phyloP scores from a whole-genome alignment of 2,329 filamentous ascomycete genomes.

The Fusarium irregulare region DNA sequence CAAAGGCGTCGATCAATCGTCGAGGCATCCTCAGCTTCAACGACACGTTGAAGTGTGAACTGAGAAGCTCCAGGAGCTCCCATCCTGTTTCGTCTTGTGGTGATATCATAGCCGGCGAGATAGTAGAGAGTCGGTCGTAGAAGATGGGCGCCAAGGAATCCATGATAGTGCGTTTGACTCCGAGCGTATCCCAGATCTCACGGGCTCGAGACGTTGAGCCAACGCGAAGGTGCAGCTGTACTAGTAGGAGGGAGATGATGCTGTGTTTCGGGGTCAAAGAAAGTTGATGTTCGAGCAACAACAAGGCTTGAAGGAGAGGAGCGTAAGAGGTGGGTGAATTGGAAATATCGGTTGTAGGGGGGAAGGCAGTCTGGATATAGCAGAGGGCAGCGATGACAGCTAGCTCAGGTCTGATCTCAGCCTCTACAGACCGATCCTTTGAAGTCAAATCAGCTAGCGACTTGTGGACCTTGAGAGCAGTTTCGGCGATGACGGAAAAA shows the following conservation, averaged over 20 bases:
- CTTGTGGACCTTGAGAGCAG: conserved; percentile 37
- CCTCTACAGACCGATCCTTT: conserved; percentile 34
- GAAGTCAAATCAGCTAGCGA: conserved; percentile 21
- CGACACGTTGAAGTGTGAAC: conserved; percentile 59
- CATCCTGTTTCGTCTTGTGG: conserved; percentile 49
- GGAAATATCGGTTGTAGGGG: conserved; percentile 36
- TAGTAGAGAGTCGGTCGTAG: conserved; percentile 65
- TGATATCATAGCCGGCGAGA: conserved; percentile 58
- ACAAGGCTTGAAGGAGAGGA: conserved; percentile 60
- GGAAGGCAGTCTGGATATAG: conserved; percentile 48
- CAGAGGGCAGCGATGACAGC: conserved; percentile 52
- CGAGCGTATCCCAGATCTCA: conserved; percentile 62
- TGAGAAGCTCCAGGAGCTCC: conserved; percentile 56
- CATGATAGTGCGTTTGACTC: conserved; percentile 68
- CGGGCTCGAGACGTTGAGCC: conserved; percentile 61
- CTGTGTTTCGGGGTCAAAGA: conserved; percentile 58
- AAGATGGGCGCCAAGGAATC: conserved; percentile 66
- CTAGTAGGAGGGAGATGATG: conserved; percentile 61
- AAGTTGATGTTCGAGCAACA: conserved; percentile 63
- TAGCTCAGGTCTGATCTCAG: conserved; percentile 50
- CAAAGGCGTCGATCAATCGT: conserved; percentile 59
- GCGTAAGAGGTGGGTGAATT: conserved; percentile 37
- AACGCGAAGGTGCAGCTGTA: conserved; percentile 63
- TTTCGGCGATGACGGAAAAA: conserved; percentile 41
- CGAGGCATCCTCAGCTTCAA: conserved; percentile 60